Base-by-base conservation (phyloP, 2,329 filamentous ascomycete genomes). In the Neonectria hederae region DNA sequence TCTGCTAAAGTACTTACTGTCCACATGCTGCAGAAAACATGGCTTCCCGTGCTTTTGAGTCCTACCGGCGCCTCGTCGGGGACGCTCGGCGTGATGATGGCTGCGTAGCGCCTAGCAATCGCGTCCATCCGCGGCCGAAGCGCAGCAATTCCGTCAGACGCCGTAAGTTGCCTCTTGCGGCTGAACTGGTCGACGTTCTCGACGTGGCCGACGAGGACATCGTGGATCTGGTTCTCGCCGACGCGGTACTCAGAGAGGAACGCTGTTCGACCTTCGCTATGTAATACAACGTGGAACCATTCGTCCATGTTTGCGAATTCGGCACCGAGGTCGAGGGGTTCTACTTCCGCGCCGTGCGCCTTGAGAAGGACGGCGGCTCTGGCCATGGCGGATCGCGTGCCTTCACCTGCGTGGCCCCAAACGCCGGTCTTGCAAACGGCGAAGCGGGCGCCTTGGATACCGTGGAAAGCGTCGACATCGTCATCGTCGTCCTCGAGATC, bases 21-120 rank as follows among this genome's bases (percentile, higher is more conserved):
- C 86, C 85, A 87, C 4, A 83, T 81, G 26, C 74, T 72, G 70
- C 84, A 85, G 66, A 87, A 87, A 2, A 77, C 81, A 28, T 86
- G 81, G 68, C 81, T 86, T 0, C 89, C 89, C 0, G 88, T 91
- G 62, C 76, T 82, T 22, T 80, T 79, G 0, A 75, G 54, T 2
- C 88, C 89, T 2, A 83, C 60, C 0, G 89, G 87, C 0, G 89
- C 89, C 69, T 89, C 88, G 62, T 89, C 89, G 0, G 83, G 74
- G 0, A 84, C 86, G 69, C 87, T 89, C 0, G 89, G 89, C 0
- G 84, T 86, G 42, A 91, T 70, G 1, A 90, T 79, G 0, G 86
- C 87, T 17, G 83, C 83, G 65, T 89, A 91, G 21, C 75, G 74
- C 0, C 76, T 75, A 0, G 84, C 82, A 22, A 90, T 82, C 2